Conservation (phyloP, 106 monocot genomes). For the Allium fistulosum region DNA sequence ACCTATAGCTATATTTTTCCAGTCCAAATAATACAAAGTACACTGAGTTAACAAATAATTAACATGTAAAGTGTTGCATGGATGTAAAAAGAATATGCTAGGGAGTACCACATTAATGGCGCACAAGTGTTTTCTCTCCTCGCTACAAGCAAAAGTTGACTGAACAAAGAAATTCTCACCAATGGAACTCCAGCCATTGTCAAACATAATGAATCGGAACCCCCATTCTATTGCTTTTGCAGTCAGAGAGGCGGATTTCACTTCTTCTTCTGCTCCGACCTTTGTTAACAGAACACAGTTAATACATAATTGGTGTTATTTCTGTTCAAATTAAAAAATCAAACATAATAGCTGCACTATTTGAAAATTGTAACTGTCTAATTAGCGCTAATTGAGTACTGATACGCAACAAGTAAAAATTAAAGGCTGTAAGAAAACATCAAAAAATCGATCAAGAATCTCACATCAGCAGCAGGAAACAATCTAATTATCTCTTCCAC, state of each 20-base stretch:
- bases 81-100: too few relatives aligned
- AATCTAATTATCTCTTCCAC: slow-evolving; percentile 21
- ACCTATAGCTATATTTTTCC: too few relatives aligned
- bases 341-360: too few relatives aligned
- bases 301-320: background rate
- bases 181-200: slow-evolving; percentile 41
- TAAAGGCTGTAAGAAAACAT: background rate
- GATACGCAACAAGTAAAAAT: background rate
- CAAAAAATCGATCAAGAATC: background rate
- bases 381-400: too few relatives aligned
- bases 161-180: slow-evolving; percentile 41
- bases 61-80: too few relatives aligned
- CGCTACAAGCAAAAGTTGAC: slow-evolving; percentile 28
- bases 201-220: slow-evolving; percentile 44
- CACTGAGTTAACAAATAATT: too few relatives aligned
- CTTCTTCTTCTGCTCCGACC: slow-evolving; percentile 50
- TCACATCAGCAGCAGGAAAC: slow-evolving; percentile 4
- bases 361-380: too few relatives aligned
- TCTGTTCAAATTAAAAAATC: background rate
- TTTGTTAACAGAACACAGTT: slow-evolving; percentile 2
- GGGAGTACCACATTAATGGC: slow-evolving; percentile 54
- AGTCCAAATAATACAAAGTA: too few relatives aligned
- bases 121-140: slow-evolving; percentile 36
- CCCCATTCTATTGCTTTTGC: slow-evolving; percentile 49
- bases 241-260: slow-evolving; percentile 20